phyloP scores from a whole-genome alignment of 148 eudicot species.

The Dianthus caryophyllus region DNA sequence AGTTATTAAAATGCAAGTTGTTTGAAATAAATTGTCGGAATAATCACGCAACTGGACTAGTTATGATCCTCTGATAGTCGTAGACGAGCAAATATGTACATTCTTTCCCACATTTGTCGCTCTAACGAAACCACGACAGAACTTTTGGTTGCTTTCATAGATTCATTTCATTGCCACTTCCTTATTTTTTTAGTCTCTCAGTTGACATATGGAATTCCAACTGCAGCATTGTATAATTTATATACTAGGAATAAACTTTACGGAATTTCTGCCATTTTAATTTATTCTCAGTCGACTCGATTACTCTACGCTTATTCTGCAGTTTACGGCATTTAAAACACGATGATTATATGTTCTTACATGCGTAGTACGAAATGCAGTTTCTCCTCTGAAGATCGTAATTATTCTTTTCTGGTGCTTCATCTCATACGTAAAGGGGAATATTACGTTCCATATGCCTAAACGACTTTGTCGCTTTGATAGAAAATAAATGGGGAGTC shows the following conservation, averaged over 20 bases:
- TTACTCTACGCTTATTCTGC: too few relatives aligned
- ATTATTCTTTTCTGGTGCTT: constrained; percentile 13
- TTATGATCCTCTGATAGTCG: constrained; percentile 10
- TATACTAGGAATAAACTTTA: too few relatives aligned
- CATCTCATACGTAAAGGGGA: constrained; percentile 17
- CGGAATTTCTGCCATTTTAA: too few relatives aligned
- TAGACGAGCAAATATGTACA: constrained; percentile 4
- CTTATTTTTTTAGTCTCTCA: too few relatives aligned
- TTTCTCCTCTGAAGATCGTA: constrained; percentile 9
- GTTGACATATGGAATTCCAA: too few relatives aligned
- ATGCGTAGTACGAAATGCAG: background rate
- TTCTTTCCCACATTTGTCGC: background rate
- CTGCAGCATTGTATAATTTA: too few relatives aligned
- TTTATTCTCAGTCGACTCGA: too few relatives aligned
- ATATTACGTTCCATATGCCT: background rate
- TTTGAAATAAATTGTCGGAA: constrained; percentile 12
- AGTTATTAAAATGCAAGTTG: constrained; percentile 11
- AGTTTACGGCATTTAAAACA: too few relatives aligned
- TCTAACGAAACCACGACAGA: background rate
- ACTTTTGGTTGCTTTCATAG: constrained; percentile 2
- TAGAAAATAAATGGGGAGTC: too few relatives aligned
- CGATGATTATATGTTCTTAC: too few relatives aligned
- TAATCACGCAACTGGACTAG: constrained; percentile 15
- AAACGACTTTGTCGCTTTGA: too few relatives aligned
- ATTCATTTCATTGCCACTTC: background rate